These are phyloP conservation scores for Ceratocystis cubensis DNA, from an alignment of 2,329 filamentous ascomycete genomes.

Conservation along the genomic window DNA sequence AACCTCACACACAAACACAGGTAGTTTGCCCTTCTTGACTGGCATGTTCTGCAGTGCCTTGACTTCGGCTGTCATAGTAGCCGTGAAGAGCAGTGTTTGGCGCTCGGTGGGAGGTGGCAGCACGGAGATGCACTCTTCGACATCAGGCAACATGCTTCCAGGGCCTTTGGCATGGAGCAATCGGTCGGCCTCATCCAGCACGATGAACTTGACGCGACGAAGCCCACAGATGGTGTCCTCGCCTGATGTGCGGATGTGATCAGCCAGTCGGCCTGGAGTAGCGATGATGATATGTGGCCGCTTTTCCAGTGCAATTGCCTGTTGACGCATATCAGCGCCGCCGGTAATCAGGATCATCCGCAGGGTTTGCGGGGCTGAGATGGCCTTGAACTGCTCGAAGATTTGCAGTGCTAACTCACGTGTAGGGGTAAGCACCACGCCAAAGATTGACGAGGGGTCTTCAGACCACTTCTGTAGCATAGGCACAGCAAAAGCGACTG, in stretches of 20 bases:
- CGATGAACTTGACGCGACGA: slow-evolving; percentile 66
- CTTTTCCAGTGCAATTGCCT: slow-evolving; percentile 70
- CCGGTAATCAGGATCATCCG: slow-evolving; percentile 86
- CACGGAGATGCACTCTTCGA: slow-evolving; percentile 74
- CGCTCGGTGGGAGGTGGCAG: slow-evolving; percentile 65
- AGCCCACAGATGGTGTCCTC: slow-evolving; percentile 80
- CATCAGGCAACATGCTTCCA: slow-evolving; percentile 87
- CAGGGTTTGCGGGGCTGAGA: slow-evolving; percentile 74
- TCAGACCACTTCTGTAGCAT: slow-evolving; percentile 89
- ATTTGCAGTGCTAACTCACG: slow-evolving; percentile 90
- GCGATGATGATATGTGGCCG: slow-evolving; percentile 88
- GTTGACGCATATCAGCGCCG: slow-evolving; percentile 80
- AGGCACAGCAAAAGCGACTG: slow-evolving; percentile 85
- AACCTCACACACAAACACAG: slow-evolving; percentile 81
- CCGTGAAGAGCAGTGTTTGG: slow-evolving; percentile 94
- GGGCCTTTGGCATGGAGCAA: slow-evolving; percentile 59
- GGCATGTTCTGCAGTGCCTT: slow-evolving; percentile 71
- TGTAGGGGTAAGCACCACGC: slow-evolving; percentile 77
- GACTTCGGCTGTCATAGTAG: slow-evolving; percentile 87
- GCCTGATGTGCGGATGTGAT: slow-evolving; percentile 84
- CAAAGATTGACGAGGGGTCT: slow-evolving; percentile 86
- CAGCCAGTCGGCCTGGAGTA: slow-evolving; percentile 81
- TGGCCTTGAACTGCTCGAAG: slow-evolving; percentile 88
- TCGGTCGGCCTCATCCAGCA: slow-evolving; percentile 91
- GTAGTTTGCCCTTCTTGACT: slow-evolving; percentile 52